A percentile compares a stretch with the other conserved stretches of the same genome.
phyloP scores from a whole-genome alignment of 352 stramenopile species.

The Phytopythium ostracodes region DNA sequence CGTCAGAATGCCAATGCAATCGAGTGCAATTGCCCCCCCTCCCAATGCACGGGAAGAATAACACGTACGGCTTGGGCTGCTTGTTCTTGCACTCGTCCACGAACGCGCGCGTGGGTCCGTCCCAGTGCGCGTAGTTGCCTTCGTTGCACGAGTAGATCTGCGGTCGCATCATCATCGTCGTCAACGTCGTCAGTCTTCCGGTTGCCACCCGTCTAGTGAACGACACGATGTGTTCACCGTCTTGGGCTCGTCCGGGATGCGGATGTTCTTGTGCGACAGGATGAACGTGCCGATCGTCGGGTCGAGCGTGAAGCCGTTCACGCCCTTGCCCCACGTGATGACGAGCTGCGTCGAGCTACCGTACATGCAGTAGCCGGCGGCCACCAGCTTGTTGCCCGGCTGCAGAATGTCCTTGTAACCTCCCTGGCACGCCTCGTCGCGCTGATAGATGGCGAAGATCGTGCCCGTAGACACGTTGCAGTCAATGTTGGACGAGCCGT shows the following conservation, averaged over 20 bases:
- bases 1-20: no score
- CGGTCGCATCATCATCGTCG: background rate
- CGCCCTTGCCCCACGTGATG: slow-evolving; percentile 93
- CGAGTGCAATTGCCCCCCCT: no score
- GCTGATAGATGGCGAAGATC: slow-evolving; percentile 98
- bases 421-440: slow-evolving; percentile 40
- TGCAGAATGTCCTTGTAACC: slow-evolving; percentile 92
- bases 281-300: slow-evolving; percentile 98
- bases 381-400: slow-evolving; percentile 92
- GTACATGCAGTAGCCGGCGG: slow-evolving; percentile 99
- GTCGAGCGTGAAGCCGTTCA: slow-evolving; percentile 98
- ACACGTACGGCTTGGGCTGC: slow-evolving; percentile 45
- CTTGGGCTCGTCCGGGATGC: slow-evolving; percentile 91
- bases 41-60: no score
- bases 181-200: no score
- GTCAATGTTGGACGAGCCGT: slow-evolving; percentile 99
- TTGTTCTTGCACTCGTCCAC: slow-evolving; percentile 86
- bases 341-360: slow-evolving; percentile 97
- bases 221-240: slow-evolving; percentile 43
- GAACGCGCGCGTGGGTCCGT: slow-evolving; percentile 89
- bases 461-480: slow-evolving; percentile 99
- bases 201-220: no score
- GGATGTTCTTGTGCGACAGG: slow-evolving; percentile 93
- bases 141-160: slow-evolving; percentile 98
- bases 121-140: slow-evolving; percentile 95